Percentiles rank a stretch among this genome's conserved stretches.
Conservation (phyloP, 2,329 filamentous ascomycete genomes). For the Pezicula neosporulosa region DNA sequence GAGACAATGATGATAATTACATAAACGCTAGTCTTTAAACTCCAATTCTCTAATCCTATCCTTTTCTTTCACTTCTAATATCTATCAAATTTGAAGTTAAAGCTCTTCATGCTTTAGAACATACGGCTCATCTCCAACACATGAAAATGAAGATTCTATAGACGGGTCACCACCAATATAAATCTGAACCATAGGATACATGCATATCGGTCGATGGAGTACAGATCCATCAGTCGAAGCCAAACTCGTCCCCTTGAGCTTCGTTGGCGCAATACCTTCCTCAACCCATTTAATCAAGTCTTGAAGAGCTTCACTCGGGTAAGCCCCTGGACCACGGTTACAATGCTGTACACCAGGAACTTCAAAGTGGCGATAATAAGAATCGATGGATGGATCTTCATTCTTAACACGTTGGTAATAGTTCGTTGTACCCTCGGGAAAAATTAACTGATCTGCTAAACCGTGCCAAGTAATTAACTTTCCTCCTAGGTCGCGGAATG, state of each 20-base stretch:
- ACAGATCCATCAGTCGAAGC: not conserved
- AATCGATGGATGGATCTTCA: constrained; percentile 11
- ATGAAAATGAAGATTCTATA: not conserved
- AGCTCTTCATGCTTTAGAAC: too few species aligned
- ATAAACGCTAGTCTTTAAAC: too few species aligned
- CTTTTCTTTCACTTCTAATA: too few species aligned
- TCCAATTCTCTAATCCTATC: too few species aligned
- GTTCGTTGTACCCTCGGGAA: constrained; percentile 26
- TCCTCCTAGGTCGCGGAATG: constrained; percentile 4
- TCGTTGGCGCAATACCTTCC: constrained; percentile 13
- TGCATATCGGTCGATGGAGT: not conserved
- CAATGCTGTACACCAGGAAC: constrained; percentile 31
- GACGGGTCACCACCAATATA: not conserved
- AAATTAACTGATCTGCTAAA: constrained; percentile 28
- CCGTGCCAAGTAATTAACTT: constrained; percentile 14
- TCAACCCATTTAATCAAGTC: constrained; percentile 29
- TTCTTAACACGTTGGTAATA: constrained; percentile 22
- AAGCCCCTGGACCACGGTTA: constrained; percentile 18
- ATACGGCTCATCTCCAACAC: not conserved
- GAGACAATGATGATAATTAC: too few species aligned
- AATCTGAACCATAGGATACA: not conserved
- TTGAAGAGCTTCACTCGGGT: constrained; percentile 18
- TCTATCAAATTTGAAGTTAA: too few species aligned
- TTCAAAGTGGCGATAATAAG: constrained; percentile 30
- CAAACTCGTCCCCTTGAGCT: not conserved